A percentile compares a stretch with the other conserved stretches of the same genome.
Evolutionary conservation across 2,329 filamentous ascomycete genomes (phyloP).

Genomic region (Diplodia scrobiculata): DNA sequence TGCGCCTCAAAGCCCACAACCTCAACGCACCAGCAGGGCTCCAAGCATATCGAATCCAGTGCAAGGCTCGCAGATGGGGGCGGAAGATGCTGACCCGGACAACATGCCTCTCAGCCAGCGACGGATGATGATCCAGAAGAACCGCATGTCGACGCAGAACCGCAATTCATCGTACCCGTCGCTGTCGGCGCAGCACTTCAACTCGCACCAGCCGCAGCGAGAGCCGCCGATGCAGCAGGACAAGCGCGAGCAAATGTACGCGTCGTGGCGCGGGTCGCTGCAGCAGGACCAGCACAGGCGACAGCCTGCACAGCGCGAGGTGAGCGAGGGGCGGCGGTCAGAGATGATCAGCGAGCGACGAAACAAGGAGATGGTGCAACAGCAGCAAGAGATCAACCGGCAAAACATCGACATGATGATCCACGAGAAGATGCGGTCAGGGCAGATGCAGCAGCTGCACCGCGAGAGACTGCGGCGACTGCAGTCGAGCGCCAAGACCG

Average conservation of each 20-base stretch:
- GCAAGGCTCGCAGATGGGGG: constrained; percentile 43
- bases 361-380: constrained; percentile 62
- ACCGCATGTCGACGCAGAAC: constrained; percentile 17
- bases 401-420: constrained; percentile 64
- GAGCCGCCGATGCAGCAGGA: constrained; percentile 35
- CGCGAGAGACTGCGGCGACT: constrained; percentile 77
- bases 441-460: constrained; percentile 74
- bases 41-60: constrained; percentile 7
- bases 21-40: constrained; percentile 2
- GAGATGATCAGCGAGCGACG: constrained; percentile 64
- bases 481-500: constrained; percentile 59
- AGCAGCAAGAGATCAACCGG: constrained; percentile 60
- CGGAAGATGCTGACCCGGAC: constrained; percentile 59
- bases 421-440: constrained; percentile 74
- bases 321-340: constrained; percentile 44
- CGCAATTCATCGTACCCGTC: constrained; percentile 14
- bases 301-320: constrained; percentile 31
- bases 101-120: constrained; percentile 62
- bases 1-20: background rate
- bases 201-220: constrained; percentile 45
- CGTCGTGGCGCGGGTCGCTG: constrained; percentile 43
- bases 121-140: constrained; percentile 12
- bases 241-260: constrained; percentile 42
- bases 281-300: constrained; percentile 35
- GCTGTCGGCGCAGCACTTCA: constrained; percentile 37